Percentiles rank a stretch among this genome's conserved stretches.
These are phyloP conservation scores for Claviceps digitariae DNA, from an alignment of 2,329 filamentous ascomycete species.

Conservation along the genomic window DNA sequence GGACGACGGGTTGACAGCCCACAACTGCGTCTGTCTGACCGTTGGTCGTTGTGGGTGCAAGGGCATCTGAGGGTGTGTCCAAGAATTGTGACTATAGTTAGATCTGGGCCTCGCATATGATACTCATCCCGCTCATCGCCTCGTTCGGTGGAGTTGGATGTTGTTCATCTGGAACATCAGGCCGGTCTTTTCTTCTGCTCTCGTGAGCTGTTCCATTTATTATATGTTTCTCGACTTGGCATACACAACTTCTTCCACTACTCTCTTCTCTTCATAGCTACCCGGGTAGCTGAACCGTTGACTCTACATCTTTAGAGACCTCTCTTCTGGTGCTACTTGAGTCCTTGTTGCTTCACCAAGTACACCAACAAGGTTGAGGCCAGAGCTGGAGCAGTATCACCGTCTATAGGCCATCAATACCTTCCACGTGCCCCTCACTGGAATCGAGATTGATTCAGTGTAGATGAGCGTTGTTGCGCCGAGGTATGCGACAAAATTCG, in stretches of 20 bases:
- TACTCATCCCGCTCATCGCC: background rate
- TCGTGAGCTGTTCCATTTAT: background rate
- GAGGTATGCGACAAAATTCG: constrained; percentile 4
- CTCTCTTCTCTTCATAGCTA: background rate
- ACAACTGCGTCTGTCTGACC: constrained; percentile 2
- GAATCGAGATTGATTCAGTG: background rate
- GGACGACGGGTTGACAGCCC: background rate
- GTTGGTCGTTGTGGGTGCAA: constrained; percentile 1
- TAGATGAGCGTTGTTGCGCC: constrained; percentile 8
- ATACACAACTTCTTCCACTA: background rate
- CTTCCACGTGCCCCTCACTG: background rate
- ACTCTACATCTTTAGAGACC: background rate
- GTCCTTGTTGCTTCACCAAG: background rate
- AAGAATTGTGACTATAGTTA: background rate
- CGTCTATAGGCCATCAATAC: constrained; percentile 4
- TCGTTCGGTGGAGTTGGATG: background rate
- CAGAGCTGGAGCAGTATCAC: background rate
- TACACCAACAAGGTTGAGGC: background rate
- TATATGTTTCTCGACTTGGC: background rate
- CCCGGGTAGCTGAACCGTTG: background rate
- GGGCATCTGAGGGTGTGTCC: background rate
- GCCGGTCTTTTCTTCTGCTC: background rate
- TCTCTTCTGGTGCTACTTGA: background rate
- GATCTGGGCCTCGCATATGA: background rate
- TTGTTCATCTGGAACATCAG: background rate